Evolutionary conservation across 352 stramenopile species (phyloP).

Genomic region (Globisporangium barbulae): DNA sequence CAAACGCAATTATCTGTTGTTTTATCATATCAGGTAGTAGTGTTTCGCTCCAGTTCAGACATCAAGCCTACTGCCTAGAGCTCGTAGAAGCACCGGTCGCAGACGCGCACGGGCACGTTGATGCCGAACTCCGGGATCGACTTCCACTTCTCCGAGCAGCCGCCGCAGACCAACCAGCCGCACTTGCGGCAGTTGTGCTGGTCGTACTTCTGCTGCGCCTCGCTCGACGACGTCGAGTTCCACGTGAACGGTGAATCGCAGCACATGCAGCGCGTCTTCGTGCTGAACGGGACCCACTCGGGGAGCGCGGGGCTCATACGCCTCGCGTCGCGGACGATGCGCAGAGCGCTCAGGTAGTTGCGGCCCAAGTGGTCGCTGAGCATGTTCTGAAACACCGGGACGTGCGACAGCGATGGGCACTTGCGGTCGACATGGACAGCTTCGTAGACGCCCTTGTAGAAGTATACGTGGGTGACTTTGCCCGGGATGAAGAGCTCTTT

Average conservation of each 20-base stretch:
- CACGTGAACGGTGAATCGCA: slow-evolving; percentile 87
- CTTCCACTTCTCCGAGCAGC: slow-evolving; percentile 83
- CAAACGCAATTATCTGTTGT: no score
- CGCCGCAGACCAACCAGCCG: slow-evolving; percentile 75
- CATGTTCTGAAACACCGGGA: slow-evolving; percentile 87
- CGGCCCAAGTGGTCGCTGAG: slow-evolving; percentile 77
- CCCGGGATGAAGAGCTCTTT: slow-evolving; percentile 81
- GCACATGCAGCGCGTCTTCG: slow-evolving; percentile 85
- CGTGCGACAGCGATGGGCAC: slow-evolving; percentile 67
- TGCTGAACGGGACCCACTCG: slow-evolving; percentile 77
- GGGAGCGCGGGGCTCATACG: slow-evolving; percentile 51
- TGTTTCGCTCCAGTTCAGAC: neutral
- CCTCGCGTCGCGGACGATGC: slow-evolving; percentile 72
- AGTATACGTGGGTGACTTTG: slow-evolving; percentile 76
- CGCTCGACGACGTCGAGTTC: slow-evolving; percentile 87
- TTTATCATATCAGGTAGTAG: neutral
- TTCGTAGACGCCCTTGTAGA: slow-evolving; percentile 78
- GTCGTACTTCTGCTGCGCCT: slow-evolving; percentile 87
- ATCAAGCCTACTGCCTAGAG: slow-evolving; percentile 22
- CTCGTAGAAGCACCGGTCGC: slow-evolving; percentile 85
- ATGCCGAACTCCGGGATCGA: slow-evolving; percentile 85
- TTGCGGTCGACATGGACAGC: slow-evolving; percentile 75
- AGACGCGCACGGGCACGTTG: slow-evolving; percentile 82
- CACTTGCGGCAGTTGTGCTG: slow-evolving; percentile 89
- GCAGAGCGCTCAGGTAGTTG: slow-evolving; percentile 77